Percentiles rank a stretch among this genome's conserved stretches.
These are phyloP conservation scores for Paracoccidioides brasiliensis DNA, from an alignment of 2,329 filamentous ascomycete genomes.

Conservation along the genomic window DNA sequence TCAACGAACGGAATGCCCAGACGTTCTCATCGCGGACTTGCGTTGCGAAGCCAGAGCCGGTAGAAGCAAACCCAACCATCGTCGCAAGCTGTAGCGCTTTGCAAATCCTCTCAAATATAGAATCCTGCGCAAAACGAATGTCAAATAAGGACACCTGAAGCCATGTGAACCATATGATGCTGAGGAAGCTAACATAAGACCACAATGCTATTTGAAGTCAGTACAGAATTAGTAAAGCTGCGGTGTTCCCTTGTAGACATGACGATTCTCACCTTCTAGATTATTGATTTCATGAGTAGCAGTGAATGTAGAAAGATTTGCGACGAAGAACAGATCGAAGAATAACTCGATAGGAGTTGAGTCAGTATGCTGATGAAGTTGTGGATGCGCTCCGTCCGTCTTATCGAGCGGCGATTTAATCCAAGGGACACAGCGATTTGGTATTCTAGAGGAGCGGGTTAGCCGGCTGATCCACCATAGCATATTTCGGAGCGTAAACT, in stretches of 20 bases:
- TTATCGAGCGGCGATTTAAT: conserved; percentile 25
- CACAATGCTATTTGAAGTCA: conserved; percentile 20
- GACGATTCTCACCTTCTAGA: conserved; percentile 5
- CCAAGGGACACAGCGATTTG: conserved; percentile 17
- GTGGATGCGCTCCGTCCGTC: conserved; percentile 15
- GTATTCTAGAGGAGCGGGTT: conserved; percentile 6
- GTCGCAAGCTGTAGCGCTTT: conserved; percentile 50
- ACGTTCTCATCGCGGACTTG: conserved; percentile 28
- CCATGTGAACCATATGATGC: conserved; percentile 57
- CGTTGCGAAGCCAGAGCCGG: conserved; percentile 37
- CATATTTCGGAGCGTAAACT: conserved; percentile 8
- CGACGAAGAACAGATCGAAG: conserved; percentile 49
- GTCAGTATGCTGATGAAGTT: conserved; percentile 34
- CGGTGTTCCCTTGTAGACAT: neutral
- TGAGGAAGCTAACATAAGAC: conserved; percentile 41
- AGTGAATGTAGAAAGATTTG: conserved; percentile 52
- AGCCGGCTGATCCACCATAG: neutral
- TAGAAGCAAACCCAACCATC: conserved; percentile 53
- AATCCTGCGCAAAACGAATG: conserved; percentile 52
- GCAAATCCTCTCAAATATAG: conserved; percentile 47
- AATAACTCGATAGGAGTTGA: conserved; percentile 45
- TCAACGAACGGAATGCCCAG: conserved; percentile 33
- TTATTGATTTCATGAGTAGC: conserved; percentile 43
- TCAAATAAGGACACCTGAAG: conserved; percentile 51
- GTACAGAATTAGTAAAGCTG: neutral